Percentiles rank a stretch among this genome's conserved stretches.
Evolutionary conservation across 2,329 filamentous ascomycete species (phyloP).

Genomic region (Bipolaris zeicola): DNA sequence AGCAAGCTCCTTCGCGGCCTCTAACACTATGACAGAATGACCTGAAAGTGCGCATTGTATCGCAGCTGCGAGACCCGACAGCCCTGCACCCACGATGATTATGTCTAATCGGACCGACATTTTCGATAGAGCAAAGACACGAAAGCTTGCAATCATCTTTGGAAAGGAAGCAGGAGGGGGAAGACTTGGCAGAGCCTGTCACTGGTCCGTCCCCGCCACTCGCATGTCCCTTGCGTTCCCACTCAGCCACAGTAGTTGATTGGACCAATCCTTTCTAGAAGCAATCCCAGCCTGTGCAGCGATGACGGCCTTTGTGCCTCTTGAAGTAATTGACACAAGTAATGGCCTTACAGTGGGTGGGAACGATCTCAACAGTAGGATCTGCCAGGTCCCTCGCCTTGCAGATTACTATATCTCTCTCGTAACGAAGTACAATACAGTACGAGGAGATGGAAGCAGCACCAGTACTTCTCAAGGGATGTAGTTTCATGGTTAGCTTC

Average conservation of each 20-base stretch:
- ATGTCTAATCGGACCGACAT: constrained; percentile 25
- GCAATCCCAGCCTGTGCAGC: too few relatives aligned
- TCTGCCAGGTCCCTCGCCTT: too few relatives aligned
- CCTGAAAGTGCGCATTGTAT: constrained; percentile 51
- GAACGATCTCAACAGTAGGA: constrained; percentile 5
- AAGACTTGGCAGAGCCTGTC: not conserved
- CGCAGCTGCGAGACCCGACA: constrained; percentile 52
- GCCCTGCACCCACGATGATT: constrained; percentile 47
- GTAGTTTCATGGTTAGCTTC: not conserved
- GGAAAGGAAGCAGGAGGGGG: not conserved
- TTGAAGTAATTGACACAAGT: constrained; percentile 4
- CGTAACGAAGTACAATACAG: not conserved
- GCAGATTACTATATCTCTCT: not conserved
- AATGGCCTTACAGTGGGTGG: constrained; percentile 17
- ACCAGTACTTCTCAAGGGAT: not conserved
- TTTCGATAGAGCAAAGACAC: not conserved
- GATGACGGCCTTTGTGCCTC: not conserved
- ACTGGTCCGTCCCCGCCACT: too few relatives aligned
- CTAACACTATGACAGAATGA: constrained; percentile 50
- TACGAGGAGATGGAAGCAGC: not conserved
- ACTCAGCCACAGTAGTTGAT: too few relatives aligned
- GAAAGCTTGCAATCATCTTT: not conserved
- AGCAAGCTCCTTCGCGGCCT: constrained; percentile 50
- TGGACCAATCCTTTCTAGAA: not conserved
- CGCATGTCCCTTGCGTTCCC: too few relatives aligned